Percentiles rank a stretch among this genome's conserved stretches.
Evolutionary conservation across 2,329 filamentous ascomycete genomes (phyloP).

Genomic region (Colletotrichum melonis): DNA sequence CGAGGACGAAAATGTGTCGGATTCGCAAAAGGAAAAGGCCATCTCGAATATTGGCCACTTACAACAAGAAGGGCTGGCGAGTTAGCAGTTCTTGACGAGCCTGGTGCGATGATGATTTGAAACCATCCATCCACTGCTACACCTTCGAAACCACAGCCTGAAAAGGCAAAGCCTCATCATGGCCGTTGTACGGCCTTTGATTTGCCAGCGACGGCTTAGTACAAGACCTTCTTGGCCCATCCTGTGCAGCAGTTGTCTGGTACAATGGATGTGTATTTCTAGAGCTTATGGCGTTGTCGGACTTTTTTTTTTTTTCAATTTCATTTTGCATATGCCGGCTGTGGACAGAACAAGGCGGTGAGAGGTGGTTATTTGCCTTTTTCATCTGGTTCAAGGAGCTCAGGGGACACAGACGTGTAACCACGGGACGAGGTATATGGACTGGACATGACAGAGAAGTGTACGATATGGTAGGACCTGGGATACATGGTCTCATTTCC

Average conservation of each 20-base stretch:
- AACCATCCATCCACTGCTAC: not conserved
- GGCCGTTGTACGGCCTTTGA: not conserved
- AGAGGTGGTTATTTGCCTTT: not conserved
- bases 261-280: not conserved
- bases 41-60: constrained; percentile 27
- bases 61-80: constrained; percentile 29
- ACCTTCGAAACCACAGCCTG: not conserved
- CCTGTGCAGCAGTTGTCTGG: not conserved
- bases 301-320: not conserved
- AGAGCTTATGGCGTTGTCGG: constrained; percentile 11
- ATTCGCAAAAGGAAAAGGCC: constrained; percentile 20
- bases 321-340: not conserved
- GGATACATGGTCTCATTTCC: not conserved
- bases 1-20: constrained; percentile 1
- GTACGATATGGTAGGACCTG: not conserved
- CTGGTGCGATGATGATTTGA: not conserved
- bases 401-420: not conserved
- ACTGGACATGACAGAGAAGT: not conserved
- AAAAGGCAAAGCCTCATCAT: not conserved
- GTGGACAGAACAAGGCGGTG: not conserved
- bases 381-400: not conserved
- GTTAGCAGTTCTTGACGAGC: not conserved
- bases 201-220: no score
- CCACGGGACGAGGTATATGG: no score
- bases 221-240: no score